phyloP scores from a whole-genome alignment of 352 stramenopile species.

The Globisporangium ultimum region DNA sequence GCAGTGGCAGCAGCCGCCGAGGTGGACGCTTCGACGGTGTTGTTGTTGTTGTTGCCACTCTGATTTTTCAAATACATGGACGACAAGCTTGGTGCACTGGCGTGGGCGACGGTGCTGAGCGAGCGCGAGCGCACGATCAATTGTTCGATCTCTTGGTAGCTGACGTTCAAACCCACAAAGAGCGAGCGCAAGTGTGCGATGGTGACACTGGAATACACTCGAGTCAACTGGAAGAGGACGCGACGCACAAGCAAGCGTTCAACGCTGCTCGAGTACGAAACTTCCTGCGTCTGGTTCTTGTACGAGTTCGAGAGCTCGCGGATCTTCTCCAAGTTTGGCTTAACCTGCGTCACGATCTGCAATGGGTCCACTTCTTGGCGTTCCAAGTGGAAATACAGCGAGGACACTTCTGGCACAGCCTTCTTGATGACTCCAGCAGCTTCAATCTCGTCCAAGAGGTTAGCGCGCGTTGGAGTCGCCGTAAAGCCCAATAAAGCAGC shows the following conservation, averaged over 20 bases:
- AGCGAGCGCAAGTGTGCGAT: conserved; percentile 86
- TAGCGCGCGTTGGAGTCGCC: conserved; percentile 84
- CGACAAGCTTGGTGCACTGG: conserved; percentile 60
- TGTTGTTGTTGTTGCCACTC: conserved; percentile 28
- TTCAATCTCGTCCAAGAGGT: conserved; percentile 90
- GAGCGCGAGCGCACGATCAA: conserved; percentile 82
- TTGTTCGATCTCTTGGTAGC: conserved; percentile 81
- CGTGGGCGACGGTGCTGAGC: conserved; percentile 54
- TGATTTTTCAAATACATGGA: conserved; percentile 61
- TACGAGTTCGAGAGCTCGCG: conserved; percentile 16
- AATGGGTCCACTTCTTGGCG: conserved; percentile 70
- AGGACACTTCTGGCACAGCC: conserved; percentile 47
- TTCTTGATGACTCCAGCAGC: conserved; percentile 61
- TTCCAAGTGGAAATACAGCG: conserved; percentile 72
- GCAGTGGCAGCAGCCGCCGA: conserved; percentile 37
- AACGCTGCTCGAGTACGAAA: conserved; percentile 57
- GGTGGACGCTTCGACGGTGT: conserved; percentile 45
- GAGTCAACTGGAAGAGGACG: conserved; percentile 83
- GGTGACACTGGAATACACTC: conserved; percentile 86
- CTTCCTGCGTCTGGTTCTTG: conserved; percentile 29
- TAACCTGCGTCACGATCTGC: conserved; percentile 71
- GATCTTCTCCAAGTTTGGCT: conserved; percentile 50
- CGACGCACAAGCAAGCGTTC: conserved; percentile 72
- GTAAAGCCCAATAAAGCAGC: conserved; percentile 91
- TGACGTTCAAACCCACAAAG: conserved; percentile 72